phyloP scores from a whole-genome alignment of 1,284 basidiomycete genomes.

The Fomitiporia mediterranea region DNA sequence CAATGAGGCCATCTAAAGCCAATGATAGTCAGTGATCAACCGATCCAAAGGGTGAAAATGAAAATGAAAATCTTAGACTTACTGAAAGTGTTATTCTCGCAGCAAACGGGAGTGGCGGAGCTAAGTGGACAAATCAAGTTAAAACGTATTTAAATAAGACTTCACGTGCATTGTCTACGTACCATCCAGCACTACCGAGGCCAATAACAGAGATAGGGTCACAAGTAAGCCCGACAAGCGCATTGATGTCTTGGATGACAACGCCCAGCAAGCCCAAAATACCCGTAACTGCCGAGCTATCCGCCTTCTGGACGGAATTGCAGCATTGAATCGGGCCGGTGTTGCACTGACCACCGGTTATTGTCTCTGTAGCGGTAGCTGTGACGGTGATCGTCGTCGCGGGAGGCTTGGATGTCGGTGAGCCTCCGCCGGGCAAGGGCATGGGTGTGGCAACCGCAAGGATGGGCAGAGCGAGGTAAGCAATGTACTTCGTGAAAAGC shows the following conservation, averaged over 20 bases:
- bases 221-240: constrained; percentile 16
- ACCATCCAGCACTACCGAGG: neutral
- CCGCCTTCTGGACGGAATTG: constrained; percentile 15
- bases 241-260: constrained; percentile 10
- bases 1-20: constrained; percentile 20
- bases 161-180: neutral
- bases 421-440: neutral
- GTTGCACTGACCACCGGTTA: constrained; percentile 9
- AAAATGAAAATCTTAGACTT: constrained; percentile 3
- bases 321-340: constrained; percentile 19
- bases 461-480: neutral
- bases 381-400: constrained; percentile 23
- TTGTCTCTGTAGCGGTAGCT: constrained; percentile 21
- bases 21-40: neutral
- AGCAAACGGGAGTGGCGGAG: constrained; percentile 33
- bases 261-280: constrained; percentile 13
- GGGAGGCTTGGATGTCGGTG: neutral
- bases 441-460: constrained; percentile 17
- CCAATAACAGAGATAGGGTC: constrained; percentile 11
- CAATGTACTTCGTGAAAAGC: constrained; percentile 5
- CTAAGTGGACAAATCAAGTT: constrained; percentile 14
- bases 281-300: neutral
- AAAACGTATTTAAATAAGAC: neutral
- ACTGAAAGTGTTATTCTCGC: constrained; percentile 36
- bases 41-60: neutral